These are phyloP conservation scores for Westerdykella ornata DNA, from an alignment of 2,329 filamentous ascomycete species.

Conservation along the genomic window DNA sequence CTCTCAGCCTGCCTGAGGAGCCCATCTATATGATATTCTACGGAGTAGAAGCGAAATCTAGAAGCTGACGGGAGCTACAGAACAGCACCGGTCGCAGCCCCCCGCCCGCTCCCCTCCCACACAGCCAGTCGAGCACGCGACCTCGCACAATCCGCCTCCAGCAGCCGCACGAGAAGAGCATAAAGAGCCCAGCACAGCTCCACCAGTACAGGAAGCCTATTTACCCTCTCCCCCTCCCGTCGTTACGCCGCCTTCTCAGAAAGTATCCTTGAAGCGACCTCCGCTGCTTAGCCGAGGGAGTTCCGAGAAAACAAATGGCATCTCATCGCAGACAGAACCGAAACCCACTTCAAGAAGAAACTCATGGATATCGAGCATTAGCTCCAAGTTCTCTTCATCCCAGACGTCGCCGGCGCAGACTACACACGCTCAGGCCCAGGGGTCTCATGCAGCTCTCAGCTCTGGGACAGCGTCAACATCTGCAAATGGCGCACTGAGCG, in stretches of 20 bases:
- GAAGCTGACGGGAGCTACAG: slow-evolving; percentile 8
- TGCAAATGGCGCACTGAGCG: slow-evolving; percentile 37
- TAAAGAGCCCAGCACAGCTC: slow-evolving; percentile 8
- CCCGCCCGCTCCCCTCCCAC: no score
- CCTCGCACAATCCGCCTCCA: slow-evolving; percentile 15
- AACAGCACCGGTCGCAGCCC: slow-evolving; percentile 10
- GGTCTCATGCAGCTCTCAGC: slow-evolving; percentile 36
- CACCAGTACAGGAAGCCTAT: slow-evolving; percentile 27
- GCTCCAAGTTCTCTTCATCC: slow-evolving; percentile 76
- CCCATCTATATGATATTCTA: no score
- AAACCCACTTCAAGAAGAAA: slow-evolving; percentile 48
- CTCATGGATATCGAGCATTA: slow-evolving; percentile 91
- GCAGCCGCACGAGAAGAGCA: slow-evolving; percentile 13
- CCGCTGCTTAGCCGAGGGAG: slow-evolving; percentile 39
- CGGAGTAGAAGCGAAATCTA: no score
- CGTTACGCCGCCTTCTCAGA: slow-evolving; percentile 19
- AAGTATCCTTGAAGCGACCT: slow-evolving; percentile 35
- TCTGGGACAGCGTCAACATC: slow-evolving; percentile 47
- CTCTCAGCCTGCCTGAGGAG: no score
- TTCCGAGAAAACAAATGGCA: slow-evolving; percentile 30
- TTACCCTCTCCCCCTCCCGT: slow-evolving; percentile 11
- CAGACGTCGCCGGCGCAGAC: slow-evolving; percentile 35
- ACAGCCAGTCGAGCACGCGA: no score
- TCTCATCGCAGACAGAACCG: slow-evolving; percentile 22
- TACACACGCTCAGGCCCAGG: slow-evolving; percentile 29